Evolutionary conservation across 805 yeast species (phyloP), one percentile per base, ranked within the genome.

Genomic region (Myxozyma lipomycoides): DNA sequence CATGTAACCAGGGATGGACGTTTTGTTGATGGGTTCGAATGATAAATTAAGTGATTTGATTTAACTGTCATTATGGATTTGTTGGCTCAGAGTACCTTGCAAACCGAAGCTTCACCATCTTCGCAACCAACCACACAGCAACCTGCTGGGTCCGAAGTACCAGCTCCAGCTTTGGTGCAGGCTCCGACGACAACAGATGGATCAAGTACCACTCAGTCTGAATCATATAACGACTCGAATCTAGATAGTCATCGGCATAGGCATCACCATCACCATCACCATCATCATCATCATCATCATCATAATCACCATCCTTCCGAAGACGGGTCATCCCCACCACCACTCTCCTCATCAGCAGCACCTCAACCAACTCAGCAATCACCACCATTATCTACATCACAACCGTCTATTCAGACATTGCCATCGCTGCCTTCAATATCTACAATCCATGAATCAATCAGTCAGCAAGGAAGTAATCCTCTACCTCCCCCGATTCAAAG

Each of bases 401-500:
- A 42, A 10, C 18, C 21, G 25, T 43, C 46, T 38, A 3, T 22
- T 9, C 46, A n/a, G 4, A 23, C 44, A 24, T 41, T 32, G 42
- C 46, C 51, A 9, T 35, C 46, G 26, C 55, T 46, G 40, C 55
- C 55, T n/a, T 46, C 55, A 4, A 36, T 50, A 17, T 44, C 32
- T 12, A 42, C 46, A 19, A 23, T 40, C 25, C 41, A 34, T n/a
- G 52, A 45, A 2, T 30, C 52, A 24, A 43, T 47, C 19, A 46
- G 46, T 18, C 17, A 30, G 19, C 51, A 40, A 18, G 36, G 35
- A 4, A 30, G 51, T 22, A 45, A 51, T 32, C 40, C 43, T 4
- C 51, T 48, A 5, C 48, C 48, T 18, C 48, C 40, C 17, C 46
- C 32, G 12, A 28, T 41, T 15, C 51, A 45, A 42, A 22, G 32